Percentiles rank a stretch among this genome's conserved stretches.
These are phyloP conservation scores for Amoebophrya sp. DNA, from an alignment of 169 alveolate genomes.

Conservation along the genomic window DNA sequence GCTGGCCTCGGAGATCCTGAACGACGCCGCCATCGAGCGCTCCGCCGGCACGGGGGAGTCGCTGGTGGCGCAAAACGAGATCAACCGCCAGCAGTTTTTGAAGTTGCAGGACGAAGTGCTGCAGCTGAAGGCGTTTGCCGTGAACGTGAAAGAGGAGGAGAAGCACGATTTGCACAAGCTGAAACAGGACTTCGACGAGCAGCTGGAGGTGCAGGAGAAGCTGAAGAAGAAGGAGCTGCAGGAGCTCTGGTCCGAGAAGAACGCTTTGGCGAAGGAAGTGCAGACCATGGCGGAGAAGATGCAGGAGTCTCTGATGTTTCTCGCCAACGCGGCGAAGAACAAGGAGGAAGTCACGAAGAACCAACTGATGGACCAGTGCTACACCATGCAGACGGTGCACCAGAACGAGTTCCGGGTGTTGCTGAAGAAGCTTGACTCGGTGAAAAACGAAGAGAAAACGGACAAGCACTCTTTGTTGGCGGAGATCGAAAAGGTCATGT, in stretches of 20 bases:
- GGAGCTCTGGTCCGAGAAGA: neutral
- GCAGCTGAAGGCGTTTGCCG: neutral
- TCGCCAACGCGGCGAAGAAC: neutral
- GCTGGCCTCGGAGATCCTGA: neutral
- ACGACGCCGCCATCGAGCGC: neutral
- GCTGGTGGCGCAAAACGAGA: neutral
- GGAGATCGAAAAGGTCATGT: neutral
- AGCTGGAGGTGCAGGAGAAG: neutral
- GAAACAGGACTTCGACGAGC: neutral
- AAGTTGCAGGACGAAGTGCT: neutral
- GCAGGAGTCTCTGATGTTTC: neutral
- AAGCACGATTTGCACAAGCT: neutral
- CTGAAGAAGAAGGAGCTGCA: neutral
- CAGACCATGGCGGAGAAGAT: neutral
- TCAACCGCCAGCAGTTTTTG: neutral
- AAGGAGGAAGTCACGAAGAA: neutral
- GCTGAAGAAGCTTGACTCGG: neutral
- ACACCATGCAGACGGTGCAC: neutral
- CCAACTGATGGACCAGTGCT: neutral
- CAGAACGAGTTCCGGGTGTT: neutral
- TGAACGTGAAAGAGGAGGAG: neutral
- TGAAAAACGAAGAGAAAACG: neutral
- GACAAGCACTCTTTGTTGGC: constrained; percentile 6
- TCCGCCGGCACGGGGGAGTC: neutral
- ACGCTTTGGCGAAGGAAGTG: neutral